Percentiles rank a stretch among this genome's conserved stretches.
phyloP scores from a whole-genome alignment of 2,329 filamentous ascomycete genomes.

The Talaromyces rugulosus region DNA sequence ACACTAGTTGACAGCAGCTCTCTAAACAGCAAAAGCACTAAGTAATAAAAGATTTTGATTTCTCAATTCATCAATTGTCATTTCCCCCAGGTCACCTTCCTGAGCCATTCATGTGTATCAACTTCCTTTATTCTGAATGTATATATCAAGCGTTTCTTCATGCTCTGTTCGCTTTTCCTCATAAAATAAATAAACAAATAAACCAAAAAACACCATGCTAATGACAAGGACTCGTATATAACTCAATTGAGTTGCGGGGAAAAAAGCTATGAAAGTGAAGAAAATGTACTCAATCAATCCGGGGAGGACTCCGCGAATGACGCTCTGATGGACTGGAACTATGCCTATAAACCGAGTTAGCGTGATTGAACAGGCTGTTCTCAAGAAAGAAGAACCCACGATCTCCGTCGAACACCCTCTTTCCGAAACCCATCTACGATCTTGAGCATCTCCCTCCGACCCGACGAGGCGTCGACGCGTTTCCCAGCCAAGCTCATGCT shows the following conservation, averaged over 20 bases:
- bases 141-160: not conserved
- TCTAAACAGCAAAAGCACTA: too few species aligned
- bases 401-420: slow-evolving; percentile 78
- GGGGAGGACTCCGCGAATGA: slow-evolving; percentile 18
- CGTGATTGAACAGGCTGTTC: not conserved
- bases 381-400: slow-evolving; percentile 52
- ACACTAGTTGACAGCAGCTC: too few species aligned
- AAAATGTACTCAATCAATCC: slow-evolving; percentile 19
- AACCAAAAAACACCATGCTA: not conserved
- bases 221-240: not conserved
- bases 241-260: not conserved
- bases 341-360: not conserved
- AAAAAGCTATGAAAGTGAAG: not conserved
- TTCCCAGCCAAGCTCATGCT: slow-evolving; percentile 90
- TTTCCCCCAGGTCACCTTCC: not conserved
- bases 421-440: slow-evolving; percentile 84
- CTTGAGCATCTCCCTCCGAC: slow-evolving; percentile 83
- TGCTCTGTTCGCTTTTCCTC: not conserved
- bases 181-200: not conserved
- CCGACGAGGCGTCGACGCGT: slow-evolving; percentile 72
- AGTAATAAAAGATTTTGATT: not conserved
- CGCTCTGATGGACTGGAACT: slow-evolving; percentile 13
- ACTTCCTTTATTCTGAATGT: not conserved
- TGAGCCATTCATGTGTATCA: not conserved
- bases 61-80: not conserved